These are phyloP conservation scores for Stagonosporopsis tanaceti DNA, from an alignment of 2,329 filamentous ascomycete species.

Conservation along the genomic window DNA sequence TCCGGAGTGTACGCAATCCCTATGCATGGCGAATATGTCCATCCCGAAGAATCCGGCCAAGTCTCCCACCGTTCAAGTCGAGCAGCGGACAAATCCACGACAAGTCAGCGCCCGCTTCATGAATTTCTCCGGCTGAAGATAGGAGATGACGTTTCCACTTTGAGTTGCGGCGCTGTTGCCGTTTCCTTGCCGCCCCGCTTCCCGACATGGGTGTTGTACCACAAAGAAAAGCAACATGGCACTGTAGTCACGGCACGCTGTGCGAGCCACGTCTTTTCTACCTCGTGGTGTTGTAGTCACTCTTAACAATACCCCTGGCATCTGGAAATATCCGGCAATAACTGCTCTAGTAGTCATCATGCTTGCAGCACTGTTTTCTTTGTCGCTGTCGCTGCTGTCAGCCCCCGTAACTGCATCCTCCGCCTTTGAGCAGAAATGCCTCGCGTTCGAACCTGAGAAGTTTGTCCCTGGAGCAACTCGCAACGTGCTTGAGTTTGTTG, in stretches of 20 bases:
- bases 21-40: not conserved
- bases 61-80: not conserved
- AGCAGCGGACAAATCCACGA: conserved; percentile 2
- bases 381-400: conserved; percentile 11
- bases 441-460: conserved; percentile 30
- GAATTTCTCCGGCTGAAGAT: not conserved
- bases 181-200: conserved; percentile 8
- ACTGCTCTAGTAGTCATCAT: conserved; percentile 5
- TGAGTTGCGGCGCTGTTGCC: not conserved
- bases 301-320: not conserved
- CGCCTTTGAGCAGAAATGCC: conserved; percentile 27
- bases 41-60: conserved; percentile 3
- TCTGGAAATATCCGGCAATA: not conserved
- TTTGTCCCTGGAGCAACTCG: conserved; percentile 26
- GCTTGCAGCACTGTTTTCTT: conserved; percentile 5
- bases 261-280: conserved; percentile 3
- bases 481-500: conserved; percentile 43
- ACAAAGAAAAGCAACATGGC: conserved; percentile 5
- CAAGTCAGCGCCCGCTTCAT: not conserved
- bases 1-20: not conserved
- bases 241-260: not conserved
- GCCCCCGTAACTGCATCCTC: conserved; percentile 3
- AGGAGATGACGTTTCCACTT: not conserved
- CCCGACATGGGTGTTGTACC: conserved; percentile 4
- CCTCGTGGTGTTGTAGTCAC: not conserved